phyloP scores from a whole-genome alignment of 805 yeast species.

The Wickerhamomyces chaumierensis region DNA sequence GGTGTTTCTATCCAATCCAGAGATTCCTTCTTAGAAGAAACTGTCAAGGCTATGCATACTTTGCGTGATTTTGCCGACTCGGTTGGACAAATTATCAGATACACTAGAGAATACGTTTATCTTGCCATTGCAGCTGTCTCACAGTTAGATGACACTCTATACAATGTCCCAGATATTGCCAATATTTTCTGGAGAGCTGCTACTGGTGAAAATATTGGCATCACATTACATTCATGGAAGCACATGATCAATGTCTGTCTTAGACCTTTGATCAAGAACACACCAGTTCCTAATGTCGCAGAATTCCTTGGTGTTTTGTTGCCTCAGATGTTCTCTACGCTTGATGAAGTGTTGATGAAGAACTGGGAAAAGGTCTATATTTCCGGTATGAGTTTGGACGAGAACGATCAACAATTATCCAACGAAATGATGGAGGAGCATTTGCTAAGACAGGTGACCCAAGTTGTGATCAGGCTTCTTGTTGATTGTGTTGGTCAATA shows the following conservation, averaged over 20 bases:
- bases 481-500: constrained; percentile 84
- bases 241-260: constrained; percentile 88
- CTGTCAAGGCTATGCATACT: constrained; percentile 87
- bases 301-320: constrained; percentile 67
- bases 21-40: constrained; percentile 90
- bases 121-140: constrained; percentile 82
- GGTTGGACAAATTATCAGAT: constrained; percentile 90
- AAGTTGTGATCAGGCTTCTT: constrained; percentile 76
- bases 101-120: constrained; percentile 92
- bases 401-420: constrained; percentile 70
- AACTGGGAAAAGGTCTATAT: constrained; percentile 65
- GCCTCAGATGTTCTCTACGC: constrained; percentile 61
- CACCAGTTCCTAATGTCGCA: constrained; percentile 63
- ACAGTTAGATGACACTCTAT: constrained; percentile 80
- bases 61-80: constrained; percentile 95
- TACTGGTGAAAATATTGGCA: constrained; percentile 63
- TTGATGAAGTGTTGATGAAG: constrained; percentile 62
- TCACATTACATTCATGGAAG: constrained; percentile 93
- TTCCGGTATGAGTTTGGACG: constrained; percentile 25
- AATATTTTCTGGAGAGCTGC: constrained; percentile 71
- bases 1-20: constrained; percentile 91
- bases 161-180: constrained; percentile 77
- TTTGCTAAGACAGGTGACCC: constrained; percentile 82
- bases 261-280: constrained; percentile 76
- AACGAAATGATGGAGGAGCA: constrained; percentile 99